These are phyloP conservation scores for Blastosporella zonata DNA, from an alignment of 1,284 basidiomycete species.

Conservation along the genomic window DNA sequence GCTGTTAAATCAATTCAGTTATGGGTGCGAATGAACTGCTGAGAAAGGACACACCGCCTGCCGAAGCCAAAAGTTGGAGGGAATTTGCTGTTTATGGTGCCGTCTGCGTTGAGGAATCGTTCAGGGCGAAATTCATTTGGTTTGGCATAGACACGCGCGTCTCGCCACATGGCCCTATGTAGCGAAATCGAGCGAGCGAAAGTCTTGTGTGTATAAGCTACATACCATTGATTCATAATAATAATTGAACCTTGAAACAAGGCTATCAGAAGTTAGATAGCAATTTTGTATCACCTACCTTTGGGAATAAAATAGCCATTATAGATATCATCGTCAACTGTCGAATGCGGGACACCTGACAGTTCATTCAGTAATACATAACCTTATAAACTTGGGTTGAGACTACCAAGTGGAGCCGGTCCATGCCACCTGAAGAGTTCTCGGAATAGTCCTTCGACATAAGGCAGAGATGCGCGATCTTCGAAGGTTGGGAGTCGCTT, in stretches of 20 bases:
- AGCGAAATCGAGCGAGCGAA: not conserved
- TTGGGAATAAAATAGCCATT: conserved; percentile 27
- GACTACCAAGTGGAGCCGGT: conserved; percentile 9
- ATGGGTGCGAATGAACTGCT: not conserved
- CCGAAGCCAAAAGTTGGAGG: conserved; percentile 29
- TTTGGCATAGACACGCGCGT: conserved; percentile 28
- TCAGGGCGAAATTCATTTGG: conserved; percentile 31
- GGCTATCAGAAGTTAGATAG: not conserved
- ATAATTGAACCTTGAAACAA: not conserved
- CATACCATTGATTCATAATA: conserved; percentile 1
- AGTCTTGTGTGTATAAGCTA: not conserved
- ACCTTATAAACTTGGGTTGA: not conserved
- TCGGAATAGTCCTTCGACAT: conserved; percentile 31
- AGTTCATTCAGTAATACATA: not conserved
- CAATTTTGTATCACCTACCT: conserved; percentile 11
- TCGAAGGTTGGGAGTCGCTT: conserved; percentile 30
- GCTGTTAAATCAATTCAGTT: conserved; percentile 13
- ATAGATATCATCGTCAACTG: conserved; percentile 25
- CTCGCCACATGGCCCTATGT: conserved; percentile 30
- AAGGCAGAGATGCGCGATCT: conserved; percentile 32
- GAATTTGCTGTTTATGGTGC: conserved; percentile 22
- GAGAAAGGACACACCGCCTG: conserved; percentile 21
- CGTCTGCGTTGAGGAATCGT: conserved; percentile 26
- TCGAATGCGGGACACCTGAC: conserved; percentile 20
- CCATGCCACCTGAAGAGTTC: conserved; percentile 25